Evolutionary conservation across 345 rosid species (phyloP), one percentile per base, ranked within the genome.

Genomic region (Melaleuca alternifolia): DNA sequence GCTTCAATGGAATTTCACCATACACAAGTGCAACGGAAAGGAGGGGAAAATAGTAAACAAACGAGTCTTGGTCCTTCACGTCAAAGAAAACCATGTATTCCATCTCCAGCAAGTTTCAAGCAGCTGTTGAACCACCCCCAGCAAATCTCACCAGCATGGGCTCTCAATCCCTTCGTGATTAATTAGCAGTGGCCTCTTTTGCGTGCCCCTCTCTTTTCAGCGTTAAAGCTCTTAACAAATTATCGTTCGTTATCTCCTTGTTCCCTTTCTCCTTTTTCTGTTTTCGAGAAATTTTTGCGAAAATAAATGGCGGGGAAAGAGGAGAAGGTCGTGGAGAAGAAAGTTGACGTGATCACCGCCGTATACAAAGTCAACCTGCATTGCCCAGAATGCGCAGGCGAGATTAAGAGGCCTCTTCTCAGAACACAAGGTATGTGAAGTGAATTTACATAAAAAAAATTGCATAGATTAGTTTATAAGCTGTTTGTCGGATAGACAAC

Each of bases 331-430:
- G 87, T 26, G 75, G 59, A 76, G 84, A 65, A 75, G 57, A 87
- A 87, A 37, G 84, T 79, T 11, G 86, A 51, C 5, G 61, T 83
- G 82, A 91, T 92, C 85, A 92, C 93, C 0, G 97, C 94, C 0
- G 90, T 94, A 53, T 94, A 94, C 94, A 95, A 87, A 92, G 94
- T 95, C n/a, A 95, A 95, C 84, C 91, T 96, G 83, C 99, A 96
- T 28, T 95, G 99, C 90, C 93, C 84, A 16, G 91, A 96, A 87
- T 95, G 97, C 54, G 96, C 96, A 21, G 84, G 88, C 59, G 92
- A 91, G 89, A 91, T 96, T 89, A 94, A 89, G 89, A 94, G 85
- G 88, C 96, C 96, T 87, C 97, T 95, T 84, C 83, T 95, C 28
- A 88, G 88, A 50, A 91, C 89, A 4, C 89, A 91, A 91, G 96